phyloP scores from a whole-genome alignment of 2,329 filamentous ascomycete genomes.

The Coniochaeta prunicola region DNA sequence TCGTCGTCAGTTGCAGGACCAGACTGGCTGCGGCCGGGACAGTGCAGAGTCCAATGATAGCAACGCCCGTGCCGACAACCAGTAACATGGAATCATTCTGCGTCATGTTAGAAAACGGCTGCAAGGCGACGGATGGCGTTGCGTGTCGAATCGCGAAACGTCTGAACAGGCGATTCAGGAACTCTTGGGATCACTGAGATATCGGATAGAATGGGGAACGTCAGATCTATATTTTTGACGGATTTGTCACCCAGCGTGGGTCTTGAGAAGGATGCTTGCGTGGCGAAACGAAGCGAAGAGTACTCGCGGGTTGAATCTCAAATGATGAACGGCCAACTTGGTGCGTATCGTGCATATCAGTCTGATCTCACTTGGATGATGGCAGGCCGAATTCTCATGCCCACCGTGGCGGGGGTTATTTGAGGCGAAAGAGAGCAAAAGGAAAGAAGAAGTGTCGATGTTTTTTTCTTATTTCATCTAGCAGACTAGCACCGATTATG shows the following conservation, averaged over 20 bases:
- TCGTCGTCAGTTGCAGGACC: slow-evolving; percentile 17
- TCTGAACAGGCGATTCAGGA: neutral
- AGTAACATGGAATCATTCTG: slow-evolving; percentile 12
- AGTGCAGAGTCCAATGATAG: slow-evolving; percentile 20
- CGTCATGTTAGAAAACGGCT: neutral
- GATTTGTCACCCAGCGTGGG: neutral
- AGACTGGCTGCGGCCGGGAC: slow-evolving; percentile 20
- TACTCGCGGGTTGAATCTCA: neutral
- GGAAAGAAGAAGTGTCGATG: neutral
- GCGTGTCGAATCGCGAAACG: neutral
- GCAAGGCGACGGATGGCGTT: neutral
- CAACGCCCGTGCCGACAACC: slow-evolving; percentile 18
- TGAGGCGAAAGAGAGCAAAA: neutral
- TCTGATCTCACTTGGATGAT: neutral
- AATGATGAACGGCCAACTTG: neutral
- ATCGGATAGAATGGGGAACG: neutral
- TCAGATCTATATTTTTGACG: neutral
- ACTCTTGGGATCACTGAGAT: neutral
- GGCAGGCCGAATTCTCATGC: neutral
- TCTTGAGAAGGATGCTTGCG: neutral
- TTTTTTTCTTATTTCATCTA: neutral
- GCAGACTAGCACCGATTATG: neutral
- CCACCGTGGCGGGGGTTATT: neutral
- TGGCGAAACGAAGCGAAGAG: neutral
- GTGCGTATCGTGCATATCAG: neutral